phyloP scores from a whole-genome alignment of 345 rosid genomes.

The Salix brachista region DNA sequence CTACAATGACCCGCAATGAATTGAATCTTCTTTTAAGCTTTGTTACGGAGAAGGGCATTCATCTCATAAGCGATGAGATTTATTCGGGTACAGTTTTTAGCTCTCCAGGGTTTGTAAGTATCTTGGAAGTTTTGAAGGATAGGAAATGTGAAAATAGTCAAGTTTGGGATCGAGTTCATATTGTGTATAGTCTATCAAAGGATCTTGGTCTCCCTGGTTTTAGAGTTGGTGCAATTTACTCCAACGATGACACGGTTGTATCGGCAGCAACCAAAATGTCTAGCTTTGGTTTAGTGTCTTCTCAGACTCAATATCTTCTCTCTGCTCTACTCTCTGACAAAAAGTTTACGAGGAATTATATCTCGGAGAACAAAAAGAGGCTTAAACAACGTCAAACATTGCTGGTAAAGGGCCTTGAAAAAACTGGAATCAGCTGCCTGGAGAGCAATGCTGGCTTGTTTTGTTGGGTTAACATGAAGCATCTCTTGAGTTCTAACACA shows the following conservation, averaged over 20 bases:
- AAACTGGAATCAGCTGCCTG: constrained; percentile 22
- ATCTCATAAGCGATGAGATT: constrained; percentile 29
- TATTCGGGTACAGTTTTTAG: constrained; percentile 27
- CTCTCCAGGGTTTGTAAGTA: constrained; percentile 19
- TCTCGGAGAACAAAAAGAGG: constrained; percentile 14
- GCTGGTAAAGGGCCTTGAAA: constrained; percentile 15
- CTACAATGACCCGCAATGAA: constrained; percentile 15
- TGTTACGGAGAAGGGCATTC: constrained; percentile 12
- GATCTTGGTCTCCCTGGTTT: constrained; percentile 32
- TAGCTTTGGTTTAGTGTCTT: constrained; percentile 28
- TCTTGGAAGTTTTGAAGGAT: constrained; percentile 17
- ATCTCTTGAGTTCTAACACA: not conserved
- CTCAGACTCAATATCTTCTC: constrained; percentile 29
- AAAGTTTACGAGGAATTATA: constrained; percentile 11
- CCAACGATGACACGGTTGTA: constrained; percentile 19
- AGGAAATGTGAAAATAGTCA: not conserved
- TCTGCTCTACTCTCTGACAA: constrained; percentile 13
- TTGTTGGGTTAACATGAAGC: constrained; percentile 34
- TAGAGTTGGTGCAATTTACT: constrained; percentile 29
- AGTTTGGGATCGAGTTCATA: constrained; percentile 15
- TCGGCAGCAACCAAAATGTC: constrained; percentile 34
- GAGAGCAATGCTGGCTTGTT: constrained; percentile 29
- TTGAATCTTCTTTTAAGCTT: constrained; percentile 20
- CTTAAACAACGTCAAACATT: constrained; percentile 15
- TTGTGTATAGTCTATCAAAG: constrained; percentile 29